Evolutionary conservation across 768 basidiomycete genomes (phyloP), one percentile per base, ranked within the genome.

Genomic region (Mycena vitilis): DNA sequence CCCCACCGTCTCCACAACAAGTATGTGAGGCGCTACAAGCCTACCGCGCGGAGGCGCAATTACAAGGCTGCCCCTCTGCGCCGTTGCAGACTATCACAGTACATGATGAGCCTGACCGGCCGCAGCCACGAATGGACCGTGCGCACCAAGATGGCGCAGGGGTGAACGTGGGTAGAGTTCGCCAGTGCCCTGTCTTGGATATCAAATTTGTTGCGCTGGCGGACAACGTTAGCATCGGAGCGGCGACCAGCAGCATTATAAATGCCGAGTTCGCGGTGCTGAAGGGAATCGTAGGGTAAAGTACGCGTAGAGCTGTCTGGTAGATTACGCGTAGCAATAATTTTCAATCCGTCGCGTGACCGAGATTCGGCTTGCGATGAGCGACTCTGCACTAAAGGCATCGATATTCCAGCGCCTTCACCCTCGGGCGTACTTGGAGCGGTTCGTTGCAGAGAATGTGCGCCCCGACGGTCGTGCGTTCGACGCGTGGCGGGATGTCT

Each of bases 161-260:
- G 13, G 95, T 98, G 52, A 89, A 85, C 36, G 97, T 99, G 2
- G 98, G 97, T 0, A 84, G 98, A 52, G 90, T 99, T 20, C 85
- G 98, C 61, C 90, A 95, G 77, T 98, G 97, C 75, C 84, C 88
- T 34, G 98, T 99, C 30, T 78, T 99, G 58, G 98, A 99, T 78
- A 87, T 99, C 85, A 98, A 98, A 82, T 98, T 98, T 76, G 93
- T 98, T 45, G 91, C 95, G 34, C 83, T 99, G 59, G 87, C 91
- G 67, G 96, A 98, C 79, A 99, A 99, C 76, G 96, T 98, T 69
- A 89, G 90, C 63, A 94, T 98, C 72, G 97, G 98, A 10, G 97
- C 98, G 23, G 97, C 98, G 58, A 99, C 98, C 56, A 95, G 94
- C 71, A 95, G 93, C 71, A 93, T 99, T 76, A 96, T 99, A 74